Conservation (phyloP, 352 stramenopile species). For the Phytopythium boreale region DNA sequence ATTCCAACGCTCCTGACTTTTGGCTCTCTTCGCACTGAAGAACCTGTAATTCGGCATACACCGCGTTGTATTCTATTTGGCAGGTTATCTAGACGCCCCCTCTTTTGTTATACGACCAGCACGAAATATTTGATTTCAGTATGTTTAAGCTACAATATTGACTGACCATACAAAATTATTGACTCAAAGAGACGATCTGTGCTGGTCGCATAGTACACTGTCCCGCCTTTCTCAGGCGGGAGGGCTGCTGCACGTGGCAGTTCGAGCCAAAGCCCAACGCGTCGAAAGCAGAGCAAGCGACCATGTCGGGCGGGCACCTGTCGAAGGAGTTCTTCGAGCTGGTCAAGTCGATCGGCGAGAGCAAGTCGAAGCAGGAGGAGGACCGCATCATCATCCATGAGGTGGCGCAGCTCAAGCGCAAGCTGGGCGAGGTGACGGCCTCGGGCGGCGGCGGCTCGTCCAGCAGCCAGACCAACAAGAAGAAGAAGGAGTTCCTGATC, state of each 20-base stretch:
- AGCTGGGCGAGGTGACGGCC: slow-evolving; percentile 87
- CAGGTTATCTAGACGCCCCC: neutral
- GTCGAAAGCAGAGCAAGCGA: neutral
- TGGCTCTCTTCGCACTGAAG: too few relatives aligned
- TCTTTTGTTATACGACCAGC: slow-evolving; percentile 13
- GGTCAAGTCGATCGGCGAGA: slow-evolving; percentile 99
- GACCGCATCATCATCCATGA: slow-evolving; percentile 99
- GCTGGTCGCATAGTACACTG: slow-evolving; percentile 23
- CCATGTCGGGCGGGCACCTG: slow-evolving; percentile 86
- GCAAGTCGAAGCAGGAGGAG: slow-evolving; percentile 99
- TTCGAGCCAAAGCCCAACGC: slow-evolving; percentile 8
- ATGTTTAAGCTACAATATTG: neutral
- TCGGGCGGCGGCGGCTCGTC: slow-evolving; percentile 30
- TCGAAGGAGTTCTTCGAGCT: slow-evolving; percentile 99
- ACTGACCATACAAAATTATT: neutral
- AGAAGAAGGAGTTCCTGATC: slow-evolving; percentile 99
- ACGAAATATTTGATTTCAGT: slow-evolving; percentile 2
- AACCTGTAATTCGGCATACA: neutral
- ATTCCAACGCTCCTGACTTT: too few relatives aligned
- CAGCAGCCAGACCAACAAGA: slow-evolving; percentile 89
- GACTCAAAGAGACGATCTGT: slow-evolving; percentile 7
- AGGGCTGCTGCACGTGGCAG: slow-evolving; percentile 14
- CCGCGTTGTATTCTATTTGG: neutral
- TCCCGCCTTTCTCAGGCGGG: neutral
- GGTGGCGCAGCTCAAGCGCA: slow-evolving; percentile 95